phyloP scores from a whole-genome alignment of 768 basidiomycete genomes.

The Suillus americanus region DNA sequence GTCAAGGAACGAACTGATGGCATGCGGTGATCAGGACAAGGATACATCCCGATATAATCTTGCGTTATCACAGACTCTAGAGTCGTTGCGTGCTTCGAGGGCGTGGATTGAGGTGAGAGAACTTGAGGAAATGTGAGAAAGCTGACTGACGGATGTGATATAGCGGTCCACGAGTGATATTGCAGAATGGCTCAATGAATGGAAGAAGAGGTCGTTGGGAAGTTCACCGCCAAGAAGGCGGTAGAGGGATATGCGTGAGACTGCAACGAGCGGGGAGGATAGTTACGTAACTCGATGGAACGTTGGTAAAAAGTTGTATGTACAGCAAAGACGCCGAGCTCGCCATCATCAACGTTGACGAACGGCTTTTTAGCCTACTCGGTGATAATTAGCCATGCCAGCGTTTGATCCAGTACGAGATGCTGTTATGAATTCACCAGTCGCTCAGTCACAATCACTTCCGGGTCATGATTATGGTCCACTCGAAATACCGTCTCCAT shows the following conservation, averaged over 20 bases:
- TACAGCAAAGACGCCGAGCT: constrained; percentile 3
- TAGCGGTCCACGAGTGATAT: constrained; percentile 64
- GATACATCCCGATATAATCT: constrained; percentile 70
- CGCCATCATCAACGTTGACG: neutral
- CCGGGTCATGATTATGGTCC: constrained; percentile 20
- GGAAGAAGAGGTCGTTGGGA: constrained; percentile 18
- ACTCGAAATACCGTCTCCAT: constrained; percentile 37
- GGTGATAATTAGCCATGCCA: constrained; percentile 21
- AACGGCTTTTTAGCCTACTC: neutral
- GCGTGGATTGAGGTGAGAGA: constrained; percentile 59
- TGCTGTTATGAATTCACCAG: constrained; percentile 79
- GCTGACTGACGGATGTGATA: neutral
- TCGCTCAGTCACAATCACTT: constrained; percentile 45
- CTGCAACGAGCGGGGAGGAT: neutral
- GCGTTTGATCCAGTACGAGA: constrained; percentile 87
- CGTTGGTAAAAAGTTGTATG: neutral
- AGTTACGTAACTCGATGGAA: constrained; percentile 4
- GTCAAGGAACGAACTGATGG: constrained; percentile 8
- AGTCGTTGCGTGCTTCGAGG: constrained; percentile 59
- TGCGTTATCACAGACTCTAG: constrained; percentile 64
- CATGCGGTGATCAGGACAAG: constrained; percentile 44
- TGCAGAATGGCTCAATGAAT: constrained; percentile 49
- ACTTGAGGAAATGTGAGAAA: constrained; percentile 6
- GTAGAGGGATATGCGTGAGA: neutral
- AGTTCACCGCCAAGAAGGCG: neutral